Conservation (phyloP, 148 eudicot species). For the Camellia lanceoleosa region DNA sequence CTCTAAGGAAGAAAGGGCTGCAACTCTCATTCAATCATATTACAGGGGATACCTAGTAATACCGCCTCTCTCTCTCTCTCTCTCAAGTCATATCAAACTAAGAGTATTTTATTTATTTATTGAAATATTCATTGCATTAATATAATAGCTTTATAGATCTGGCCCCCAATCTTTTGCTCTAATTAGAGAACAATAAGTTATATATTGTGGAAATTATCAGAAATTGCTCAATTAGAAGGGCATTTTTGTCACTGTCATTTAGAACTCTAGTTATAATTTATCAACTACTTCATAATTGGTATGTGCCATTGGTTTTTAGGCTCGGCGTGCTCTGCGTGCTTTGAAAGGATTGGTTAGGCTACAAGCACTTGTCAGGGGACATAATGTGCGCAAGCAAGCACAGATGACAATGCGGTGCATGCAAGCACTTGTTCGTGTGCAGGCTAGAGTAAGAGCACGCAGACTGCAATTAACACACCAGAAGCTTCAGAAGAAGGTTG, state of each 20-base stretch:
- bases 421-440: slow-evolving; percentile 97
- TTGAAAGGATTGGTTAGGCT: slow-evolving; percentile 90
- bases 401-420: slow-evolving; percentile 98
- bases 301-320: slow-evolving; percentile 34
- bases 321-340: slow-evolving; percentile 90
- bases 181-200: no score
- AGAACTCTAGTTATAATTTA: background rate
- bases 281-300: background rate
- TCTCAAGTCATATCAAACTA: background rate
- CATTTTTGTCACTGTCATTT: background rate
- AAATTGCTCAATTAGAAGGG: no score
- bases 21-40: slow-evolving; percentile 65
- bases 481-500: slow-evolving; percentile 28
- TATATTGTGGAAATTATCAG: no score
- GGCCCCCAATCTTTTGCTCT: no score
- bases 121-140: no score
- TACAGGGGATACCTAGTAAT: slow-evolving; percentile 72
- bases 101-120: no score
- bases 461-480: slow-evolving; percentile 50
- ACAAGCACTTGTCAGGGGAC: slow-evolving; percentile 97
- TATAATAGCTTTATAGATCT: no score
- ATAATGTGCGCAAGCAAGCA: slow-evolving; percentile 89
- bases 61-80: background rate
- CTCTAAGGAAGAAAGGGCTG: slow-evolving; percentile 72
- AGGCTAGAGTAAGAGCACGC: slow-evolving; percentile 77